Conservation (phyloP, 345 rosid genomes). For the Aquilaria sinensis region DNA sequence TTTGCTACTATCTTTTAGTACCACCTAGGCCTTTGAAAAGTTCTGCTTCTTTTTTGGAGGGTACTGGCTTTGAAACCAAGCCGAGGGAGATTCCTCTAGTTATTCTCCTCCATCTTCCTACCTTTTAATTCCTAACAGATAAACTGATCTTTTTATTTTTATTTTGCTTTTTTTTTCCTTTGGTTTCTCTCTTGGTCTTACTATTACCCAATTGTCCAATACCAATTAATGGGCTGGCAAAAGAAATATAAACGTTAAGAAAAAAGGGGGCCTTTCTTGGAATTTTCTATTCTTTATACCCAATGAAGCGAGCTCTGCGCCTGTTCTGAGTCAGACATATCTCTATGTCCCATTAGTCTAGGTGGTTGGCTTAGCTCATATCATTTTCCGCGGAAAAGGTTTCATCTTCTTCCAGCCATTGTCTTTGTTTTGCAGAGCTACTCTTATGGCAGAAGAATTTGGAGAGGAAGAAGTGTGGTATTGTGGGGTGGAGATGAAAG, state of each 20-base stretch:
- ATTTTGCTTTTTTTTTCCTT: not conserved
- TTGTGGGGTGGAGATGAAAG: constrained; percentile 25
- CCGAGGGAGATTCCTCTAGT: constrained; percentile 41
- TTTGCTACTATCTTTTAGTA: not conserved
- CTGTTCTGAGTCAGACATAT: constrained; percentile 1
- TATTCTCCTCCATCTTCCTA: constrained; percentile 27
- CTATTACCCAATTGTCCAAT: too few species aligned
- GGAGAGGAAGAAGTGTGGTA: constrained; percentile 76
- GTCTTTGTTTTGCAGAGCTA: not conserved
- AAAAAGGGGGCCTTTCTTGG: not conserved
- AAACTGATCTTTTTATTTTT: constrained; percentile 6
- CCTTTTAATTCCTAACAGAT: constrained; percentile 26
- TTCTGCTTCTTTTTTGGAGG: constrained; percentile 15
- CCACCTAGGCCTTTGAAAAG: constrained; percentile 17
- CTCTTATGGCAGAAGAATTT: constrained; percentile 50
- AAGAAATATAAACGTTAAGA: not conserved
- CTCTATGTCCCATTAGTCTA: not conserved
- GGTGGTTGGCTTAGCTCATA: too few species aligned
- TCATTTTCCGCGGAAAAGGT: too few species aligned
- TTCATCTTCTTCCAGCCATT: not conserved
- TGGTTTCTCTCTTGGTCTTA: too few species aligned
- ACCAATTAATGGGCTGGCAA: too few species aligned
- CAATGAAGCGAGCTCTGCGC: not conserved
- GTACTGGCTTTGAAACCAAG: constrained; percentile 23
- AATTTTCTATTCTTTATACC: constrained; percentile 19